These are phyloP conservation scores for Chenopodium formosanum DNA, from an alignment of 148 eudicot genomes.

Conservation along the genomic window DNA sequence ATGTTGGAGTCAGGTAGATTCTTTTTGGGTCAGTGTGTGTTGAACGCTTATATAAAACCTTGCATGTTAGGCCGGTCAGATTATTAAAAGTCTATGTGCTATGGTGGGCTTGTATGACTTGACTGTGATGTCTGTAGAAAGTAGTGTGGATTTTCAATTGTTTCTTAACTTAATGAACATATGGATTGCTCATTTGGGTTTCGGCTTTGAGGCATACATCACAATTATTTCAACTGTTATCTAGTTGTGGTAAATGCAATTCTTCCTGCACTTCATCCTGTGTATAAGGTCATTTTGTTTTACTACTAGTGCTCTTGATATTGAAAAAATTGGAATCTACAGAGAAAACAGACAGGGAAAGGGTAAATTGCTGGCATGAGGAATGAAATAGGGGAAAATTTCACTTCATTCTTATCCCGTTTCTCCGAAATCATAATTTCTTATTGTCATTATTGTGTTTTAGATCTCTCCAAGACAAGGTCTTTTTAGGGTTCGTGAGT, in stretches of 20 bases:
- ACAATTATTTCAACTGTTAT: background rate
- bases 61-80: background rate
- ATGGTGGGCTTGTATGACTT: too few relatives aligned
- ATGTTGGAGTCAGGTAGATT: background rate
- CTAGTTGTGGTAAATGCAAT: background rate
- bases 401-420: background rate
- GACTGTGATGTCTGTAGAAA: background rate
- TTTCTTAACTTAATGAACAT: background rate
- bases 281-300: background rate
- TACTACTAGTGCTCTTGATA: background rate
- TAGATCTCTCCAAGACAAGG: conserved; percentile 99
- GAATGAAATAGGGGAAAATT: background rate
- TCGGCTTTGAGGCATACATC: background rate
- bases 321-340: background rate
- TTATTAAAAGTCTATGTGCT: too few relatives aligned
- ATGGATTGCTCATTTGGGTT: background rate
- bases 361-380: background rate
- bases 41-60: background rate
- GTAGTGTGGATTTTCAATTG: background rate
- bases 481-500: conserved; percentile 90
- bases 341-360: background rate
- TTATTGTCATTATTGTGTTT: conserved; percentile 6
- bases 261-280: background rate
- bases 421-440: background rate
- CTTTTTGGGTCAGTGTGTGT: background rate